Percentiles rank a stretch among this genome's conserved stretches.
Evolutionary conservation across 805 yeast species (phyloP).

Genomic region (Ogataea allantospora): DNA sequence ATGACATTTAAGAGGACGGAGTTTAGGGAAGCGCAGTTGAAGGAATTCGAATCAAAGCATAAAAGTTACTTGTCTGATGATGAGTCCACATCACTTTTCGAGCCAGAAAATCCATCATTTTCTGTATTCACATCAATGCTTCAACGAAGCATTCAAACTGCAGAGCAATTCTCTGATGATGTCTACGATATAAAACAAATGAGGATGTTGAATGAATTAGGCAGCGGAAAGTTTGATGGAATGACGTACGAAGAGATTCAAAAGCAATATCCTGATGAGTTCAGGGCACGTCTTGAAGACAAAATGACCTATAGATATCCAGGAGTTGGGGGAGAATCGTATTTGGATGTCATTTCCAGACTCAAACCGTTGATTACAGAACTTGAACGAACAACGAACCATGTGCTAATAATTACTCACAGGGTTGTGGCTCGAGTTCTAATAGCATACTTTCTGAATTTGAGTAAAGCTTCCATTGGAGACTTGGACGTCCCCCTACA

Average conservation of each 20-base stretch:
- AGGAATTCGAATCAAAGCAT: slow-evolving; percentile 46
- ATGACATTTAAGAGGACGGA: slow-evolving; percentile 67
- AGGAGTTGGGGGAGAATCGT: slow-evolving; percentile 96
- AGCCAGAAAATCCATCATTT: slow-evolving; percentile 68
- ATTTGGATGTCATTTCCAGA: slow-evolving; percentile 88
- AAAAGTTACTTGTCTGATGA: slow-evolving; percentile 4
- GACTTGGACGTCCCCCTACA: slow-evolving; percentile 92
- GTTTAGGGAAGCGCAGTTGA: slow-evolving; percentile 63
- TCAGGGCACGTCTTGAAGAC: slow-evolving; percentile 67
- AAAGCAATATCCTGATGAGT: slow-evolving; percentile 70
- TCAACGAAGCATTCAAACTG: slow-evolving; percentile 73
- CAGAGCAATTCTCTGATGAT: slow-evolving; percentile 70
- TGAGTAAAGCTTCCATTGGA: slow-evolving; percentile 76
- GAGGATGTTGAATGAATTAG: slow-evolving; percentile 90
- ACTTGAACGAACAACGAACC: slow-evolving; percentile 87
- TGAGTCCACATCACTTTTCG: slow-evolving; percentile 16
- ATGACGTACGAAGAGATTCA: slow-evolving; percentile 89
- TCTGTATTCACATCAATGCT: slow-evolving; percentile 95
- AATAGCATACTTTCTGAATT: slow-evolving; percentile 83
- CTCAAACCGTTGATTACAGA: slow-evolving; percentile 88
- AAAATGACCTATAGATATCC: slow-evolving; percentile 90
- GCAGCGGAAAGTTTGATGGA: slow-evolving; percentile 91
- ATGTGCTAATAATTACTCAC: slow-evolving; percentile 79
- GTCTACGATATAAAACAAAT: slow-evolving; percentile 77
- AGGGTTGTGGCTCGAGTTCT: slow-evolving; percentile 87